Conservation (phyloP, 768 basidiomycete genomes). For the Cystobasidium tubakii region DNA sequence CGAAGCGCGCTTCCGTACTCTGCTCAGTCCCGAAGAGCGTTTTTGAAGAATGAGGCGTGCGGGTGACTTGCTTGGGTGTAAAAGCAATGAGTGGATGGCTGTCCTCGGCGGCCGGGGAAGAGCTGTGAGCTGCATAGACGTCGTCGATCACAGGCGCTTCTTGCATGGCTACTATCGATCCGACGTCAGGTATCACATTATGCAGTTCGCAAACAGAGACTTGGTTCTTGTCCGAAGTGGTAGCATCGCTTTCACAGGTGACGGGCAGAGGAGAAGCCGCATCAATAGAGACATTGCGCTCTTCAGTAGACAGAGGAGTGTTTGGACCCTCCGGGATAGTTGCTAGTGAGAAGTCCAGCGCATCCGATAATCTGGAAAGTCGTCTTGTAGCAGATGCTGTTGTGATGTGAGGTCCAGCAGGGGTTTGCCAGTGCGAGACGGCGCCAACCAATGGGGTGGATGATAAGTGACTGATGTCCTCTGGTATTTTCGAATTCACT, state of each 20-base stretch:
- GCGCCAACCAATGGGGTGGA: not conserved
- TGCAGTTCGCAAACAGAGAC: too few species aligned
- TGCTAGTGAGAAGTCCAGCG: slow-evolving; percentile 1
- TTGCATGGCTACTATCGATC: too few species aligned
- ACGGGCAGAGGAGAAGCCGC: not conserved
- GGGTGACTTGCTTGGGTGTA: not conserved
- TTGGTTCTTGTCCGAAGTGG: too few species aligned
- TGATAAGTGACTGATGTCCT: not conserved
- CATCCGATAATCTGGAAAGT: not conserved
- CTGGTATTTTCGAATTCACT: too few species aligned
- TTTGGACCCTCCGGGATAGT: slow-evolving; percentile 1
- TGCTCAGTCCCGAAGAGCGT: slow-evolving; percentile 15
- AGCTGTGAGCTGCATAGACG: not conserved
- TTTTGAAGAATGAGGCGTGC: not conserved
- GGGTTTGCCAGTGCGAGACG: not conserved
- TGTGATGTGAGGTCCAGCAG: not conserved
- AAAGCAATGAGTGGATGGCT: not conserved
- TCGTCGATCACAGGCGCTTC: too few species aligned
- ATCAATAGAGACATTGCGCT: not conserved
- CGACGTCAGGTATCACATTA: too few species aligned
- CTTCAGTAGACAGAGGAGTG: not conserved
- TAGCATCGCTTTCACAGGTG: too few species aligned
- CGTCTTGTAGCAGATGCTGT: not conserved
- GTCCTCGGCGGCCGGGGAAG: not conserved
- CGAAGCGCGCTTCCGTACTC: slow-evolving; percentile 15